phyloP scores from a whole-genome alignment of 2,329 filamentous ascomycete genomes.

The Pezizomycotina sp. region DNA sequence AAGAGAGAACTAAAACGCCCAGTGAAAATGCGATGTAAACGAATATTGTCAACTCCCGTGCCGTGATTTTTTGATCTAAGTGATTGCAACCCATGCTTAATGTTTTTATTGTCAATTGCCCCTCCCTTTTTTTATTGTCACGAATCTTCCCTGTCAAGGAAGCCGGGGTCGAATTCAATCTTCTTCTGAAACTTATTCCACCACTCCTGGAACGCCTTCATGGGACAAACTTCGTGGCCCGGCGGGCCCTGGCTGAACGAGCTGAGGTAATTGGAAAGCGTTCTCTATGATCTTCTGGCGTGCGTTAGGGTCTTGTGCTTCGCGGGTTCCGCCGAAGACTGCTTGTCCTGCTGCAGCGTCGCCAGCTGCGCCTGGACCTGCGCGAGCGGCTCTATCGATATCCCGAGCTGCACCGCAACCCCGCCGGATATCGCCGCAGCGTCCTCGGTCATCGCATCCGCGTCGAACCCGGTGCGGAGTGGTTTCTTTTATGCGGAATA shows the following conservation, averaged over 20 bases:
- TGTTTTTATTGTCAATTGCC: background rate
- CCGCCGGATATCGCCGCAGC: background rate
- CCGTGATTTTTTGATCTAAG: background rate
- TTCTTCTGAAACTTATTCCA: conserved; percentile 90
- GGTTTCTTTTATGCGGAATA: conserved; percentile 54
- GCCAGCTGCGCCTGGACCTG: conserved; percentile 56
- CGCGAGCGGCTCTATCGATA: conserved; percentile 61
- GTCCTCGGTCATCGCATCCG: background rate
- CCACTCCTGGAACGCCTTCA: conserved; percentile 93
- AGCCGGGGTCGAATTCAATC: conserved; percentile 70
- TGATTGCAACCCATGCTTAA: background rate
- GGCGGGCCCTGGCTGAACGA: conserved; percentile 51
- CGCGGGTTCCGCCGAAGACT: conserved; percentile 23
- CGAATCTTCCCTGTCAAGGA: conserved; percentile 57
- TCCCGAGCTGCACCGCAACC: conserved; percentile 40
- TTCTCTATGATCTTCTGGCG: conserved; percentile 91
- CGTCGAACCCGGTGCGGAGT: conserved; percentile 18
- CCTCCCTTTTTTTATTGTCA: conserved; percentile 19
- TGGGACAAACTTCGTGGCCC: conserved; percentile 69
- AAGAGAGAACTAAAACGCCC: background rate
- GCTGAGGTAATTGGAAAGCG: conserved; percentile 88
- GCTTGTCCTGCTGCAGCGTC: conserved; percentile 32
- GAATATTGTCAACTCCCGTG: background rate
- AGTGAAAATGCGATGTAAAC: background rate
- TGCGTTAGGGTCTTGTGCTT: conserved; percentile 55